Percentiles rank a stretch among this genome's conserved stretches.
Conservation (phyloP, 192 early-diverging fungal genomes). For the Helicostylum pulchrum region DNA sequence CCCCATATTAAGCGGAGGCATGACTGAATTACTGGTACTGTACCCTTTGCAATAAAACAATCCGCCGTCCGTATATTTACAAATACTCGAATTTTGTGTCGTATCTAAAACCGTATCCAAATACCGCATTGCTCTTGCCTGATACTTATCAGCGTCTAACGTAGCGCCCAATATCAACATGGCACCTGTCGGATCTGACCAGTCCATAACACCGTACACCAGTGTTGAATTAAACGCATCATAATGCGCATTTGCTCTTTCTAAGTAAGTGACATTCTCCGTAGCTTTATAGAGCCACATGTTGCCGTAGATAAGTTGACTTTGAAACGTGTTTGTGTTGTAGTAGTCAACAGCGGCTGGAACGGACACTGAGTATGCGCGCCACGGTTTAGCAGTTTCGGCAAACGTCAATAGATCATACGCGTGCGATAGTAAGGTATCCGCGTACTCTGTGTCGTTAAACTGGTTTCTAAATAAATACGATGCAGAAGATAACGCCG, state of each 20-base stretch:
- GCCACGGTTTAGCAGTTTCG: slow-evolving; percentile 43
- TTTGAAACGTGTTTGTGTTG: slow-evolving; percentile 36
- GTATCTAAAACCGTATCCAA: slow-evolving; percentile 35
- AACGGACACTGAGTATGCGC: slow-evolving; percentile 39
- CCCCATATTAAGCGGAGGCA: slow-evolving; percentile 35
- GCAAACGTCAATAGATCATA: slow-evolving; percentile 46
- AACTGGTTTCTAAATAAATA: slow-evolving; percentile 47
- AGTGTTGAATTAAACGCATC: slow-evolving; percentile 31
- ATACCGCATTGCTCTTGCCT: slow-evolving; percentile 26
- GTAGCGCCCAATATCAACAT: slow-evolving; percentile 47
- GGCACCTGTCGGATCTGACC: slow-evolving; percentile 47
- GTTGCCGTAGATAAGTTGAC: slow-evolving; percentile 52
- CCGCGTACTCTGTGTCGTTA: slow-evolving; percentile 47
- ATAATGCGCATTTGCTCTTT: slow-evolving; percentile 44
- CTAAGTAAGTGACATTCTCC: slow-evolving; percentile 36
- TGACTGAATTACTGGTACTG: slow-evolving; percentile 30
- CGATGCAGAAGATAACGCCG: slow-evolving; percentile 53
- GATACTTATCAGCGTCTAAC: slow-evolving; percentile 35
- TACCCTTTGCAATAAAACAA: slow-evolving; percentile 35
- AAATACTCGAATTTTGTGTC: slow-evolving; percentile 15
- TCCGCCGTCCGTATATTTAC: slow-evolving; percentile 45
- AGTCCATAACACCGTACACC: slow-evolving; percentile 38
- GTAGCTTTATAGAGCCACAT: slow-evolving; percentile 56
- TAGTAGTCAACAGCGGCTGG: slow-evolving; percentile 40
- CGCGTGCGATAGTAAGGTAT: slow-evolving; percentile 40